A percentile compares a stretch with the other conserved stretches of the same genome.
phyloP scores from a whole-genome alignment of 495 filamentous ascomycete species.

The Xylaria intraflava region DNA sequence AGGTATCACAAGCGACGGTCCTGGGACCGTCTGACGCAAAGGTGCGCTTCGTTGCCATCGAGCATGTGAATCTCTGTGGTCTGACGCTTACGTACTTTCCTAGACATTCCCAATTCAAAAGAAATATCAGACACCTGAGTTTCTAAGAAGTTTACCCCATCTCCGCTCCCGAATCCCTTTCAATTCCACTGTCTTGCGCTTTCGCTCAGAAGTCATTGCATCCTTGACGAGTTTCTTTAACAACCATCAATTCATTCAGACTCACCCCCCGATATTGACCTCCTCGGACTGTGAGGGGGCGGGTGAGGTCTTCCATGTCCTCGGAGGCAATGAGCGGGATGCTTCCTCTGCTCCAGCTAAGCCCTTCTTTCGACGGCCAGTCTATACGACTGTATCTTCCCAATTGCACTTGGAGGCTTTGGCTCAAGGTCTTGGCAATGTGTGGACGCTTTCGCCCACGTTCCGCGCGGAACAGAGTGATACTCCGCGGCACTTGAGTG shows the following conservation, averaged over 20 bases:
- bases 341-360: conserved; percentile 21
- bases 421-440: conserved; percentile 77
- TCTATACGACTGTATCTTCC: conserved; percentile 92
- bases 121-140: conserved; percentile 87
- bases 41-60: conserved; percentile 43
- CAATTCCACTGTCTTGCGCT: conserved; percentile 70
- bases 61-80: not conserved
- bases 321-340: conserved; percentile 27
- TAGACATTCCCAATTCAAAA: conserved; percentile 89
- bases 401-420: conserved; percentile 94
- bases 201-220: conserved; percentile 75
- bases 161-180: conserved; percentile 77
- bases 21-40: conserved; percentile 71
- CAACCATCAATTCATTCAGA: conserved; percentile 67
- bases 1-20: conserved; percentile 58
- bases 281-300: conserved; percentile 97
- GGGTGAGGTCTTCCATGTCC: conserved; percentile 84
- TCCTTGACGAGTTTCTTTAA: conserved; percentile 67
- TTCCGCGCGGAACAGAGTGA: conserved; percentile 94
- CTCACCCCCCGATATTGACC: conserved; percentile 88
- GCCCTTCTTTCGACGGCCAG: conserved; percentile 76
- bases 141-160: conserved; percentile 82
- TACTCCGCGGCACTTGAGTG: conserved; percentile 87
- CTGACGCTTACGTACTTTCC: conserved; percentile 13
- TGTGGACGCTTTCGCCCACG: conserved; percentile 90